Base-by-base conservation (phyloP, 768 basidiomycete species). In the Tremella mesenterica region DNA sequence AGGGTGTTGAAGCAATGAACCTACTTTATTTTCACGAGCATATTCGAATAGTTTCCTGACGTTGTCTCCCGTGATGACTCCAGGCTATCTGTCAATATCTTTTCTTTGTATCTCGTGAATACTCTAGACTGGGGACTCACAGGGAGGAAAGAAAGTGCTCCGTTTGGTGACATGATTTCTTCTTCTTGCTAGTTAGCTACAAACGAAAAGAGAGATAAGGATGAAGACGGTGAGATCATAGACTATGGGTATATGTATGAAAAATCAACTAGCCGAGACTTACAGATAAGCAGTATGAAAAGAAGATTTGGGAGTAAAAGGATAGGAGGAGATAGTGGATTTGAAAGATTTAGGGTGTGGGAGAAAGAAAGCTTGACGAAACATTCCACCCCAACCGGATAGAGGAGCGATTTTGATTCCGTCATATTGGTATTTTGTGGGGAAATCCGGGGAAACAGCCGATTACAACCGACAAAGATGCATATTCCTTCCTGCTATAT, bases 21-120 rank as follows among this genome's bases (percentile, higher is more conserved):
- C 58, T 58, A 89, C 93, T 79, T 91, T 78, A 74, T 96, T 71
- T 65, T 83, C 81, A 67, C 85, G 86, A 41, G 92, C 93, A 73
- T 93, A 95, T 64, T 93, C 84, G 73, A 97, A 93, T 71, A 99
- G 76, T 75, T 91, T 92, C 76, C 89, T 83, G 65, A 89, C 86
- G 73, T 97, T 82, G 63, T 92, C 86, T 74, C 93, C 93, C 56
- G 90, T 92, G 72, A 99, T 76, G 57, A 99, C 93, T 60, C 93
- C 93, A 73, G 89, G 79, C 91, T 93, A 23, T 39, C 50, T 3
- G 43, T 44, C 29, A 53, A 48, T 27, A 23, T 16, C 14, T 41
- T 7, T 27, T 8, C 27, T 10, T 7, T 8, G 28, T 28, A 7
- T n/a, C 29, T 20, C 26, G 27, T 20, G 8, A 33, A 44, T 34